Base-by-base conservation (phyloP, 164 flowering plant species). In the Santalum album region DNA sequence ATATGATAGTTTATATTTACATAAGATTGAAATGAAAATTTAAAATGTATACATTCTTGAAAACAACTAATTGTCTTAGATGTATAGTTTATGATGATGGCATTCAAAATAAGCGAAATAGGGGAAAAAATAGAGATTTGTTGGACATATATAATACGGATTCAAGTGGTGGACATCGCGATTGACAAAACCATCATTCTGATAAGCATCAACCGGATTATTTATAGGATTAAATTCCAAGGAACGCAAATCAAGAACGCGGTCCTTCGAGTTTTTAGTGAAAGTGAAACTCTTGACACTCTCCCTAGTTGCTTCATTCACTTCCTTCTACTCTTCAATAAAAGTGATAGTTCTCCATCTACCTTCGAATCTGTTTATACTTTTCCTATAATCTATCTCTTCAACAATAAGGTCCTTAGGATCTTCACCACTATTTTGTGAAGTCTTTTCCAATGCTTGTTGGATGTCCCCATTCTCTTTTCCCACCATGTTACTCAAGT, bases 331-430 rank as follows among this genome's bases (percentile, higher is more conserved):
- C 48, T 75, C 76, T 10, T 65, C 74, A 57, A 20, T n/a, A 49
- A 64, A 63, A 53, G 62, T 38, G 26, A 45, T 32, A 53, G 44
- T 68, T 62, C 67, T 71, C 77, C 78, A 72, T 48, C 67, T 86
- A 67, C 60, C 67, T 15, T 61, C 83, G 58, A 76, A 56, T 15
- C 75, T 84, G 72, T 67, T 76, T 59, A 72, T 64, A 21, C 69
- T 60, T 18, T 68, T 66, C 51, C 84, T 88, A 67, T 75, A 83
- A 67, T 83, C 86, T 55, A 88, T 78, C 69, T 85, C 96, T 65
- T 85, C 80, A 32, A 85, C 78, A 65, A 85, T 77, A 49, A 81
- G 77, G 56, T 88, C 94, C 47, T 71, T 70, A 5, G 86, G 74
- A 53, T 64, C 53, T 39, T 78, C 86, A 42, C 57, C 56, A 39